A percentile compares a stretch with the other conserved stretches of the same genome.
Evolutionary conservation across 129 eudicot genomes (phyloP).

Genomic region (Arctium lappa): DNA sequence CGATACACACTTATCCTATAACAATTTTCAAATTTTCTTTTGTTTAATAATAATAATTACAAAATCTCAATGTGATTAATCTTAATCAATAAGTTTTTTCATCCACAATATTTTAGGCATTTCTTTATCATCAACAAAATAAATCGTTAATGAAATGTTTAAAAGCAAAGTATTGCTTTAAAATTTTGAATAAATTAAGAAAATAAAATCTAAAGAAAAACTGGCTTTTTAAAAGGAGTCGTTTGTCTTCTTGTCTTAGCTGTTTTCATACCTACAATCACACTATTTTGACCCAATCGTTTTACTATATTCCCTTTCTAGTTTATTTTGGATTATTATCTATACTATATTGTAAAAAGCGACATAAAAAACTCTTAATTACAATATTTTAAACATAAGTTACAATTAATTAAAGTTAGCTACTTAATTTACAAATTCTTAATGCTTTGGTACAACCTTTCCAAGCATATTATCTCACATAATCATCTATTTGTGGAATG

Average conservation of each 20-base stretch:
- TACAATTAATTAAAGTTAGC: no score
- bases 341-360: no score
- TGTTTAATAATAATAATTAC: neutral
- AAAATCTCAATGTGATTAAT: neutral
- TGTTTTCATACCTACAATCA: neutral
- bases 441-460: no score
- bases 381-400: no score
- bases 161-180: neutral
- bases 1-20: no score
- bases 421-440: no score
- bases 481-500: no score
- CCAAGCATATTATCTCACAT: no score
- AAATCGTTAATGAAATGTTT: neutral
- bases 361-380: no score
- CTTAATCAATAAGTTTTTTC: neutral
- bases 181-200: neutral
- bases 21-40: neutral
- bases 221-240: neutral
- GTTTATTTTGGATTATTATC: neutral
- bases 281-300: neutral
- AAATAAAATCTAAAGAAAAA: neutral
- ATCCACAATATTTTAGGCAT: neutral
- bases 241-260: slow-evolving; percentile 12
- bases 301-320: neutral
- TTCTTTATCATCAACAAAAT: neutral